These are phyloP conservation scores for Ceratobasidium sp. DNA, from an alignment of 1,284 basidiomycete species.

Conservation along the genomic window DNA sequence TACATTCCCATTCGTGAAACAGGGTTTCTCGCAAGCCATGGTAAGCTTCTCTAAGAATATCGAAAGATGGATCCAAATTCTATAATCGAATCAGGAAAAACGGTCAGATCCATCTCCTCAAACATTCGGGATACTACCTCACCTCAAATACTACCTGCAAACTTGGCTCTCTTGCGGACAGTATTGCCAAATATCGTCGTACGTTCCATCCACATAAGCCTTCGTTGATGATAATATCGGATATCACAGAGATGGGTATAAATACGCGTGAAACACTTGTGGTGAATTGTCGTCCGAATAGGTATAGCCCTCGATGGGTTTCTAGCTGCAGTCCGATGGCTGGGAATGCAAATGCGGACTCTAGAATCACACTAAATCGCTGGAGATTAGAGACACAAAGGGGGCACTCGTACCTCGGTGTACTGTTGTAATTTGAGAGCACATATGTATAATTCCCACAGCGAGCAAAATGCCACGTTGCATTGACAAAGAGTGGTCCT, in stretches of 20 bases:
- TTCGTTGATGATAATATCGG: slow-evolving; percentile 80
- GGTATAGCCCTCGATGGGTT: slow-evolving; percentile 68
- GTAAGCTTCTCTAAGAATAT: slow-evolving; percentile 72
- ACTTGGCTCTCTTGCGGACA: slow-evolving; percentile 57
- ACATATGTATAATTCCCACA: background rate
- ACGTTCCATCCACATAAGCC: slow-evolving; percentile 78
- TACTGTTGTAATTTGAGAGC: background rate
- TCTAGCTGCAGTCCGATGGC: slow-evolving; percentile 79
- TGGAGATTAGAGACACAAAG: background rate
- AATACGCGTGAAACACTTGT: slow-evolving; percentile 68
- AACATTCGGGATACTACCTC: slow-evolving; percentile 47
- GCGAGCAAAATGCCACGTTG: background rate
- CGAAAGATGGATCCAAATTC: slow-evolving; percentile 75
- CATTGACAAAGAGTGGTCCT: background rate
- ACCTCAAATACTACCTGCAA: slow-evolving; percentile 65
- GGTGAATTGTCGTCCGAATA: slow-evolving; percentile 59
- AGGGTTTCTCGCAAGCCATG: slow-evolving; percentile 51
- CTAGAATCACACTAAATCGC: slow-evolving; percentile 58
- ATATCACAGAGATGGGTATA: slow-evolving; percentile 68
- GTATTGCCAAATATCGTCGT: slow-evolving; percentile 73
- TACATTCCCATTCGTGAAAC: slow-evolving; percentile 40
- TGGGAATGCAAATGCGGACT: slow-evolving; percentile 76
- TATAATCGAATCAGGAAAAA: slow-evolving; percentile 53
- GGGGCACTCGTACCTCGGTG: background rate
- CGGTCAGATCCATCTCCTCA: too few species aligned